Percentiles rank a stretch among this genome's conserved stretches.
These are phyloP conservation scores for Solanum hybrid DNA, from an alignment of 305 asterid genomes.

Conservation along the genomic window DNA sequence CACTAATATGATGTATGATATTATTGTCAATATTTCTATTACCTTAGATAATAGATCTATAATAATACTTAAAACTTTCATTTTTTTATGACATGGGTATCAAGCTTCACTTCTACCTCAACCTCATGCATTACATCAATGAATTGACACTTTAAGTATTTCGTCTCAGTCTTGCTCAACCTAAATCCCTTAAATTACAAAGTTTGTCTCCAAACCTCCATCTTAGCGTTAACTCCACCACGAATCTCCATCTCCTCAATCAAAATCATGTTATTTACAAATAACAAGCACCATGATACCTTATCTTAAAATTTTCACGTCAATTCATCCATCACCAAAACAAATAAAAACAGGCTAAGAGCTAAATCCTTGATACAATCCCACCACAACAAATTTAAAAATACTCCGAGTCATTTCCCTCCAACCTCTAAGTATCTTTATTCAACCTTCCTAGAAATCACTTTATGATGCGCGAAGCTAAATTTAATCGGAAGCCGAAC, in stretches of 20 bases:
- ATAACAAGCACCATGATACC: rapidly evolving
- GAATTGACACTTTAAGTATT: neutral
- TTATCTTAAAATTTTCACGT: neutral
- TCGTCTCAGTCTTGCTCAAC: neutral
- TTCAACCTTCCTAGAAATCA: neutral
- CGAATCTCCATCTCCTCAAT: neutral
- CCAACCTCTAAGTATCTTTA: neutral
- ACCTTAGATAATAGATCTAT: neutral
- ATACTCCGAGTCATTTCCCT: neutral
- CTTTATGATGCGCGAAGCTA: rapidly evolving
- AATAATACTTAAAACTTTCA: neutral
- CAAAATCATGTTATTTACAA: neutral
- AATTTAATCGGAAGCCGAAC: neutral
- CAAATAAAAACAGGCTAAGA: neutral
- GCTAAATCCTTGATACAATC: neutral
- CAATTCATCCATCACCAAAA: neutral
- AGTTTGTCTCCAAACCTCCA: neutral
- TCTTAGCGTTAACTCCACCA: neutral
- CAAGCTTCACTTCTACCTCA: neutral
- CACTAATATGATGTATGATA: neutral
- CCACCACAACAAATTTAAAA: neutral
- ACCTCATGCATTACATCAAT: neutral
- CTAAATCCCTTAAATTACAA: neutral
- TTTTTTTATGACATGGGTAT: neutral
- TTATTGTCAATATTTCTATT: rapidly evolving